These are phyloP conservation scores for Vitis vinifera DNA, from an alignment of 164 flowering plant species.

Conservation along the genomic window ASM3070453v1 NC_081822.1:3207001-3207500, in stretches of 20 bases:
- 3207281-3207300: not conserved
- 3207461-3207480: too few species aligned
- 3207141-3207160: slow-evolving; percentile 27
- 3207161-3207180: slow-evolving; percentile 41
- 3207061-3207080: slow-evolving; percentile 38
- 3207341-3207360: slow-evolving; percentile 45
- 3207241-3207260: too few species aligned
- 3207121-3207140: slow-evolving; percentile 51
- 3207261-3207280: too few species aligned
- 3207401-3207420: slow-evolving; percentile 48
- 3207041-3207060: slow-evolving; percentile 4
- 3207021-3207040: slow-evolving; percentile 3
- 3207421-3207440: slow-evolving; percentile 49
- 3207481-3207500: too few species aligned
- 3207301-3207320: slow-evolving; percentile 19
- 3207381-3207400: slow-evolving; percentile 54
- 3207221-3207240: too few species aligned
- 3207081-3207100: slow-evolving; percentile 50
- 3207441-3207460: not conserved
- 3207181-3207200: not conserved
- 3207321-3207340: slow-evolving; percentile 35
- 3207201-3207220: not conserved
- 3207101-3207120: slow-evolving; percentile 43
- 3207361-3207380: slow-evolving; percentile 48
- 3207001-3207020: slow-evolving; percentile 40